Evolutionary conservation across 768 basidiomycete species (phyloP).

Genomic region (Boletus subcaerulescens): DNA sequence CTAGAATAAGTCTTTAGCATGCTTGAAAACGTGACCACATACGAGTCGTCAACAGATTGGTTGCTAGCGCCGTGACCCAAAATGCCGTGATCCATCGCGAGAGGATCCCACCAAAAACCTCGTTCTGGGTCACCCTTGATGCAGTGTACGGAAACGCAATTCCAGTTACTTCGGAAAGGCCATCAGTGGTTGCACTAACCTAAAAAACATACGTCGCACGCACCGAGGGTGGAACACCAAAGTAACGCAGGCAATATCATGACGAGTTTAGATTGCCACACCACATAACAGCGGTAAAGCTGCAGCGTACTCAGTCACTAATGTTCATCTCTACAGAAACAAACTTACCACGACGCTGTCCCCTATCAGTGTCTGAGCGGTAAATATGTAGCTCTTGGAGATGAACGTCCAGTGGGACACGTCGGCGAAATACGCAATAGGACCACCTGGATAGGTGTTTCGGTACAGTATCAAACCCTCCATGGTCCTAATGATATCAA

Average conservation of each 20-base stretch:
- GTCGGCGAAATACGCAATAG: neutral
- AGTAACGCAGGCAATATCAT: neutral
- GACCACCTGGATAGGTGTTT: neutral
- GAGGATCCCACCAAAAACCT: neutral
- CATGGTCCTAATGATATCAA: neutral
- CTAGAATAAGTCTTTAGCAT: neutral
- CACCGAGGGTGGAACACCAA: neutral
- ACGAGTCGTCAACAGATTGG: neutral
- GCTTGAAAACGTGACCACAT: neutral
- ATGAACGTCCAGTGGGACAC: constrained; percentile 20
- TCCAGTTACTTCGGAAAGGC: neutral
- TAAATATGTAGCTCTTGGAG: constrained; percentile 19
- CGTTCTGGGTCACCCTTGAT: neutral
- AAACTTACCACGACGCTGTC: constrained; percentile 23
- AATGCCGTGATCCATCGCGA: neutral
- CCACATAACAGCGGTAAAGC: neutral
- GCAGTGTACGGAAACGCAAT: neutral
- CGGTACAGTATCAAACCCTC: neutral
- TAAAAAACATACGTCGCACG: neutral
- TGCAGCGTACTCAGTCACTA: neutral
- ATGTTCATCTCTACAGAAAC: neutral
- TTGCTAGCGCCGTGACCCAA: neutral
- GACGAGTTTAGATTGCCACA: neutral
- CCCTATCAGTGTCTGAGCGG: constrained; percentile 20
- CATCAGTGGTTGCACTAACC: neutral